Percentiles rank a stretch among this genome's conserved stretches.
phyloP scores from a whole-genome alignment of 2,329 filamentous ascomycete species.

The Arthrobotrys entomopaga region DNA sequence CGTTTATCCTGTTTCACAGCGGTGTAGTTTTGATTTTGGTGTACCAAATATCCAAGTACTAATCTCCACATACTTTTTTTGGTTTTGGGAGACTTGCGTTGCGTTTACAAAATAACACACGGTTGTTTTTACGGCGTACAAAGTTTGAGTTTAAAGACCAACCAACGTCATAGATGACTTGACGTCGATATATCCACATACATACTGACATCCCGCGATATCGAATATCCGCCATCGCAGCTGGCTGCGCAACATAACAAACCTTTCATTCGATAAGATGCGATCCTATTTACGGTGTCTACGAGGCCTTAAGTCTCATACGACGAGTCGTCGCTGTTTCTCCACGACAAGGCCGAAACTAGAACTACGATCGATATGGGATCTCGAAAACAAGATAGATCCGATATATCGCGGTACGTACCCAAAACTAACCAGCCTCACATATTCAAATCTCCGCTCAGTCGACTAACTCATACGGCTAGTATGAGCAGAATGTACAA shows the following conservation, averaged over 20 bases:
- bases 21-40: neutral
- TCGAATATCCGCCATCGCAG: slow-evolving; percentile 14
- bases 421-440: neutral
- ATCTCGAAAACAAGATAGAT: slow-evolving; percentile 34
- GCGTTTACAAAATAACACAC: slow-evolving; percentile 3
- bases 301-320: neutral
- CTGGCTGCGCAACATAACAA: slow-evolving; percentile 22
- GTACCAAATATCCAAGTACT: neutral
- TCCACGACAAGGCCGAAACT: slow-evolving; percentile 20
- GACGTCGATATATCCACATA: too few relatives aligned
- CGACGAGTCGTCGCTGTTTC: slow-evolving; percentile 21
- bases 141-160: slow-evolving; percentile 10
- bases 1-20: neutral
- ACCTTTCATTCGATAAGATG: neutral
- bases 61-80: neutral
- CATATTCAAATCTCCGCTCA: neutral
- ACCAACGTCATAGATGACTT: neutral
- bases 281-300: slow-evolving; percentile 15
- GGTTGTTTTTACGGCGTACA: neutral
- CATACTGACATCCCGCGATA: neutral
- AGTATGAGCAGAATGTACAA: slow-evolving; percentile 51
- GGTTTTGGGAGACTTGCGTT: neutral
- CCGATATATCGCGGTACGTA: slow-evolving; percentile 54
- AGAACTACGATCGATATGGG: slow-evolving; percentile 53
- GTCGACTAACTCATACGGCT: slow-evolving; percentile 38